Conservation (phyloP, 2,329 filamentous ascomycete genomes). For the Xylaria digitata region DNA sequence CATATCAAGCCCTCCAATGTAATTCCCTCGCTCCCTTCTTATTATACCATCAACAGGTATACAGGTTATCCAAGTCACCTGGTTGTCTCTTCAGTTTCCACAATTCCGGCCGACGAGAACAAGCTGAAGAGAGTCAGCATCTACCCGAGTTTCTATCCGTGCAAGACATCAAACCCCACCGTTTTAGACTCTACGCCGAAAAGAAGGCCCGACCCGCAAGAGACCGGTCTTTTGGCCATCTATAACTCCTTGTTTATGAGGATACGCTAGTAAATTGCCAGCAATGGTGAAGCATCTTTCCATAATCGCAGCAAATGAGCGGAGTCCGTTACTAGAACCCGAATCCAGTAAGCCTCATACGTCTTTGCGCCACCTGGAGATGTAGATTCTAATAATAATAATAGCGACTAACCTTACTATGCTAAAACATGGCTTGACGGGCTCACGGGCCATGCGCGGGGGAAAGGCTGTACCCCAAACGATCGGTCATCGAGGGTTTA, state of each 20-base stretch:
- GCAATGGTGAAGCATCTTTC: constrained; percentile 7
- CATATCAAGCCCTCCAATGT: background rate
- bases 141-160: background rate
- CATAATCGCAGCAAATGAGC: constrained; percentile 13
- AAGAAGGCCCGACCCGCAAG: background rate
- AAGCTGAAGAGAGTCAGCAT: constrained; percentile 7
- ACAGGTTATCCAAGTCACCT: background rate
- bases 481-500: constrained; percentile 84
- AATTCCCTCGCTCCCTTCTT: background rate
- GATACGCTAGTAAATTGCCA: constrained; percentile 19
- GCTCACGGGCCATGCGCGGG: background rate
- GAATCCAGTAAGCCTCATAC: constrained; percentile 26
- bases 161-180: background rate
- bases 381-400: constrained; percentile 14
- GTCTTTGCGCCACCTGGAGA: background rate
- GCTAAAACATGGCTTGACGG: constrained; percentile 7
- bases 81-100: constrained; percentile 3
- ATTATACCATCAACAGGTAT: background rate
- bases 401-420: constrained; percentile 12
- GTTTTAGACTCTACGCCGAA: background rate
- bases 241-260: background rate
- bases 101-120: background rate
- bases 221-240: background rate
- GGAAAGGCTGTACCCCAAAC: constrained; percentile 67
- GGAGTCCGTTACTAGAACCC: constrained; percentile 24